These are phyloP conservation scores for Termitomyces sp. DNA, from an alignment of 768 basidiomycete genomes.

Conservation along the genomic window DNA sequence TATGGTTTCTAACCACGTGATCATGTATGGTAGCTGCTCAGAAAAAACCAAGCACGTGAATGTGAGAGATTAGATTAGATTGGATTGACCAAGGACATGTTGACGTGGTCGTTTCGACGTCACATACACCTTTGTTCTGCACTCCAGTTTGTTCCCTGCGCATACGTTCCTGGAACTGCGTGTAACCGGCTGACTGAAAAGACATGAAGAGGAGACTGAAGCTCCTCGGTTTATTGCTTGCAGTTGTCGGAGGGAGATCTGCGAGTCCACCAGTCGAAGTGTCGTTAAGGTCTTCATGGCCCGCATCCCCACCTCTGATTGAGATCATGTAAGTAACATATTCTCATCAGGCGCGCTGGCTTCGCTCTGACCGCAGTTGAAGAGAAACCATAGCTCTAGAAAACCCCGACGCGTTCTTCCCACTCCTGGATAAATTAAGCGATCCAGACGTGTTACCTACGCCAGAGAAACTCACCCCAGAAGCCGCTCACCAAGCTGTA, in stretches of 20 bases:
- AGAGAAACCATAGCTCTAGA: slow-evolving; percentile 84
- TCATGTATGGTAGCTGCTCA: too few relatives aligned
- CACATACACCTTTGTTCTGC: background rate
- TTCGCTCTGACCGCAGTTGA: background rate
- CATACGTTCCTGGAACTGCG: background rate
- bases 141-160: background rate
- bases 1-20: too few relatives aligned
- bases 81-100: background rate
- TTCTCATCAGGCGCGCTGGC: slow-evolving; percentile 1
- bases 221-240: slow-evolving; percentile 13
- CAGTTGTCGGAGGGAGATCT: slow-evolving; percentile 5
- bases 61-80: slow-evolving; percentile 12
- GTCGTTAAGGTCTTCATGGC: slow-evolving; percentile 59
- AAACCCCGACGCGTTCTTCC: slow-evolving; percentile 69
- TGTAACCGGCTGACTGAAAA: background rate
- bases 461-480: slow-evolving; percentile 31
- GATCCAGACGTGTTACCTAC: slow-evolving; percentile 37
- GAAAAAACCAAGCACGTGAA: slow-evolving; percentile 16
- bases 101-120: slow-evolving; percentile 10
- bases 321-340: slow-evolving; percentile 53
- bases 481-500: slow-evolving; percentile 49
- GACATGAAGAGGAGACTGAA: slow-evolving; percentile 13
- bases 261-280: slow-evolving; percentile 50
- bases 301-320: slow-evolving; percentile 53
- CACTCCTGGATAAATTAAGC: slow-evolving; percentile 62